Evolutionary conservation across 768 basidiomycete genomes (phyloP), one percentile per base, ranked within the genome.

Genomic region (Gloeopeniophorella convolvens): DNA sequence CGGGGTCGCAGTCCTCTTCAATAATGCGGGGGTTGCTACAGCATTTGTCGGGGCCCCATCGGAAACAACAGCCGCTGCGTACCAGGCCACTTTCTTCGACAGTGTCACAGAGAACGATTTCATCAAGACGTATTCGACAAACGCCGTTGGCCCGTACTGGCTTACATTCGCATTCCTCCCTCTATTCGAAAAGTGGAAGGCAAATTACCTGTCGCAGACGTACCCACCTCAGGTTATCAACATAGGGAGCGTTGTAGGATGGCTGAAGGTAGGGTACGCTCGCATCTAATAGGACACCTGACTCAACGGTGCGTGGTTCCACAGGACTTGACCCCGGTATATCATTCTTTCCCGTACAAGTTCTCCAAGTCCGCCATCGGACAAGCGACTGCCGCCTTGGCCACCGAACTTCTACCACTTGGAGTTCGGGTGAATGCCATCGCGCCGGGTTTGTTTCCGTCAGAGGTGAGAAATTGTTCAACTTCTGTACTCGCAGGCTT

Each of bases 121-220:
- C 51, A 60, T 66, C 50, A 62, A 69, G 32, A 57, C 56, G 9
- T 42, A 68, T 23, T 62, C 63, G 48, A 70, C 72, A 10, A 75
- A 74, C 51, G 68, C 70, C 0, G 66, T 72, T 9, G 73, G 70
- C 1, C 72, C 76, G 5, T 77, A 76, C 60, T 80, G 77, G 73
- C 63, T 77, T 18, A 72, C 77, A 0, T 73, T 78, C 55, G 77
- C 78, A 8, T 78, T 79, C 65, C 66, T 80, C 7, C 77, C 75
- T 4, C 63, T 80, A 0, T 66, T 80, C 6, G 73, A 75, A 52
- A 71, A 69, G 44, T 73, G 74, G 72, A 73, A 73, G 56, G 60
- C 58, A n/a, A n/a, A n/a, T 21, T 61, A 58, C n/a, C 60, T 50
- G 13, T 63, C 63, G 6, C 60, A 61, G 45, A 47, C n/a, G n/a